Base-by-base conservation (phyloP, 768 basidiomycete genomes). In the Cystobasidium onofrii region DNA sequence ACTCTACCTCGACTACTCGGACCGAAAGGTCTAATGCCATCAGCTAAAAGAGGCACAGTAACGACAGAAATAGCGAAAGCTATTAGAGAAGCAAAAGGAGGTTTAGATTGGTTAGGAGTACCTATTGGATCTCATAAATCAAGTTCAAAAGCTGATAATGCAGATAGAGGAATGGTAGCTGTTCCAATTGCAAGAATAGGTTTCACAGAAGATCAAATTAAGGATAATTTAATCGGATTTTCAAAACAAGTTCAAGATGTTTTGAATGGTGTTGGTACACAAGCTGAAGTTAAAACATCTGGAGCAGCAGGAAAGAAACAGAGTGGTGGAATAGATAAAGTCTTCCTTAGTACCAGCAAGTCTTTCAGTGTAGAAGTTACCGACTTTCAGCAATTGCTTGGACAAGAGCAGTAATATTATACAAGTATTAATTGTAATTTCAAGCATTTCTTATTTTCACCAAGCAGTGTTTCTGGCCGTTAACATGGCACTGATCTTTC, bases 1-100 rank as follows among this genome's bases (percentile, higher is more conserved):
- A 88, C 86, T 78, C 85, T 98, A 1, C 93, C 87, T 81, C 83
- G 90, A 83, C 82, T 89, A 81, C 83, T 90, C 82, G 82, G 95
- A 77, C 94, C 92, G 50, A 87, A 91, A 65, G 95, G 95, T 71
- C 83, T 98, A 55, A 96, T 99, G 94, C 96, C 96, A 13, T 90
- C 90, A 7, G 91, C 89, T 75, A 88, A 93, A 80, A 86, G 93
- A 73, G 96, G 96, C 3, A 94, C 94, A 0, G 95, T 98, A 23
- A 91, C 91, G 0, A 90, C 92, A 63, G 91, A 97, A 74, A 84
- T 97, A 50, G 88, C 85, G 17, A 87, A 87, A 15, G 94, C 90
- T 76, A 87, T 99, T 72, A 85, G 86, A 77, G 86, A 87, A 62
- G 85, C 95, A 41, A 86, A 87, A 71, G 91, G 90, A 15, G 88